Conservation (phyloP, 2,329 filamentous ascomycete species). For the Trichoderma brevicompactum region DNA sequence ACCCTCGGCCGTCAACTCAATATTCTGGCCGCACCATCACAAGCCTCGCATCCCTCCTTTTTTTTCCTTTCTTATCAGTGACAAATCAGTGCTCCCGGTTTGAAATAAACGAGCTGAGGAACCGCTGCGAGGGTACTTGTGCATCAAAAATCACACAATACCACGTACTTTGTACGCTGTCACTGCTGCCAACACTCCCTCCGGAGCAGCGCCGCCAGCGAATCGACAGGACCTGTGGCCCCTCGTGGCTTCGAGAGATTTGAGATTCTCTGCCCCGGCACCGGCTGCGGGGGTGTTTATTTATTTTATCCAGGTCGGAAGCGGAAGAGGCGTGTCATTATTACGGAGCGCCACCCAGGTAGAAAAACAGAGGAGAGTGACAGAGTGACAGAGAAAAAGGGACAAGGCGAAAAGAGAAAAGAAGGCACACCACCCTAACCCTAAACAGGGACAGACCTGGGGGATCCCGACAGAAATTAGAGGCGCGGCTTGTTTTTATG, state of each 20-base stretch:
- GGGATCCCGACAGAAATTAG: slow-evolving; percentile 16
- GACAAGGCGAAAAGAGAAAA: not conserved
- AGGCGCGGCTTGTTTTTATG: slow-evolving; percentile 27
- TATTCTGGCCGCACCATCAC: slow-evolving; percentile 21
- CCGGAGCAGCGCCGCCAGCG: slow-evolving; percentile 7
- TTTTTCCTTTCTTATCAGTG: not conserved
- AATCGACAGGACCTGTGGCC: slow-evolving; percentile 21
- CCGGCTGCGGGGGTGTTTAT: slow-evolving; percentile 8
- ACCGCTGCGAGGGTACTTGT: too few species aligned
- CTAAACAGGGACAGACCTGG: slow-evolving; percentile 8
- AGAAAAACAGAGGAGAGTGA: not conserved
- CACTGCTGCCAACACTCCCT: not conserved
- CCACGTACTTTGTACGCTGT: too few species aligned
- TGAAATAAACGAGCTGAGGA: too few species aligned
- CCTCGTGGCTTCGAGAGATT: slow-evolving; percentile 13
- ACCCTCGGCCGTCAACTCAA: slow-evolving; percentile 21
- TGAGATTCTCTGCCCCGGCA: not conserved
- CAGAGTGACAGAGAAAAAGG: not conserved
- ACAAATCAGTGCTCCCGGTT: not conserved
- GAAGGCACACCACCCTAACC: slow-evolving; percentile 20
- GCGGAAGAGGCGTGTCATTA: slow-evolving; percentile 4
- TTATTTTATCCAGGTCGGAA: not conserved
- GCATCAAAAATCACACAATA: too few species aligned
- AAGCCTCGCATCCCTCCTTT: slow-evolving; percentile 3
- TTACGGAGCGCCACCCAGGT: too few species aligned